Evolutionary conservation across 352 stramenopile genomes (phyloP).

Genomic region (Phytopythium delawarense): DNA sequence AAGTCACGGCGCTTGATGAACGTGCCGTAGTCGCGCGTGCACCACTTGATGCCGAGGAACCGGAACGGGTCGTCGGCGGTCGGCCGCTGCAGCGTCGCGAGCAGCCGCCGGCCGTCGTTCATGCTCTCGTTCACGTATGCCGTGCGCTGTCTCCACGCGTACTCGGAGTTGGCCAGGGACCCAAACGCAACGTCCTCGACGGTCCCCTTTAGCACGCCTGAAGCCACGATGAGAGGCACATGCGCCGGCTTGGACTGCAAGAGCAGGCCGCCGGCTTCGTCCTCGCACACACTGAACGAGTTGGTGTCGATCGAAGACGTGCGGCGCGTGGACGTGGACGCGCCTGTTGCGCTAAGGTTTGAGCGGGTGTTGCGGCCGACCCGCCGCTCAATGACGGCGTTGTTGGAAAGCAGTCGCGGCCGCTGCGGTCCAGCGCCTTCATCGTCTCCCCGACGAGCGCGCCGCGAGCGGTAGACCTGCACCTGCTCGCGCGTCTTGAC

Average conservation of each 20-base stretch:
- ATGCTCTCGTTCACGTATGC: constrained; percentile 33
- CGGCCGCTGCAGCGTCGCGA: constrained; percentile 36
- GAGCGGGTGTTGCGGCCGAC: constrained; percentile 18
- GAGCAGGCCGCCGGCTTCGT: constrained; percentile 23
- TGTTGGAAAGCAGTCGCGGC: constrained; percentile 39
- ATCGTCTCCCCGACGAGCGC: constrained; percentile 18
- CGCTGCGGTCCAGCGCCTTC: constrained; percentile 21
- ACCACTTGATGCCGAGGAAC: constrained; percentile 50
- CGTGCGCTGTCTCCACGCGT: constrained; percentile 32
- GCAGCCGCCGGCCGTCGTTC: constrained; percentile 30
- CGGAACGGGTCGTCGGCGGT: constrained; percentile 46
- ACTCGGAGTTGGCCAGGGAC: constrained; percentile 25
- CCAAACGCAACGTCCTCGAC: constrained; percentile 48
- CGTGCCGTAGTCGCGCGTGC: constrained; percentile 19
- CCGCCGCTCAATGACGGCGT: constrained; percentile 26
- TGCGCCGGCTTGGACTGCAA: constrained; percentile 31
- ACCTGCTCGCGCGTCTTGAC: constrained; percentile 49
- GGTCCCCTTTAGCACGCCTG: constrained; percentile 31
- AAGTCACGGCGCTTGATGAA: constrained; percentile 40
- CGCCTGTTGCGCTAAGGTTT: constrained; percentile 18
- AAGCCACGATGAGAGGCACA: constrained; percentile 28
- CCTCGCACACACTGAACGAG: constrained; percentile 32
- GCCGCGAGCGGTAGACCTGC: constrained; percentile 49
- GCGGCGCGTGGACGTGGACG: constrained; percentile 6
- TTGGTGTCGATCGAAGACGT: constrained; percentile 17